Base-by-base conservation (phyloP, 768 basidiomycete genomes). In the Mycena galericulata region DNA sequence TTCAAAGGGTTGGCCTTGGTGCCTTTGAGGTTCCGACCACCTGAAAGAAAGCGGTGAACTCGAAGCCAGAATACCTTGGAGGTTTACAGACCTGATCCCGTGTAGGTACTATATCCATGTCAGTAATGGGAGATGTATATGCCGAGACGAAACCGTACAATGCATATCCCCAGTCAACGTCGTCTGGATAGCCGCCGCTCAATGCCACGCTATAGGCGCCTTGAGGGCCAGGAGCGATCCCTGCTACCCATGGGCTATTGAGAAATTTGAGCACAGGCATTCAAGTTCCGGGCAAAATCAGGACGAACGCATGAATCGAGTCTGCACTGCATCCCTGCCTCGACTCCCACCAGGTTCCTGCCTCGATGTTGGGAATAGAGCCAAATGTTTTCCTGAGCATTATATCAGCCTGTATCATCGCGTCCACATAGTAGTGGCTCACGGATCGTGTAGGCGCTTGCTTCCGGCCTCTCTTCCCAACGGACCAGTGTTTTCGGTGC, bases 161-260 rank as follows among this genome's bases (percentile, higher is more conserved):
- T 15, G 86, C 92, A 68, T 94, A 91, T 60, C 94, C 94, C 18
- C 89, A 76, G 69, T 96, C 94, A 20, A 95, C 86, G 71, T 95
- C 94, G 61, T 95, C 94, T 34, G 93, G 91, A 64, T 96, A 96
- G 2, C 94, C 96, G 14, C 96, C 96, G 43, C 93, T 95, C 4
- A 97, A 86, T 3, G 92, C 95, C 17, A 98, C 87, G 46, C 93
- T 95, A 71, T 92, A 93, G 2, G 94, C 92, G 2, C 96, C 96
- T 7, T 90, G 68, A 0, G 80, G 80, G 3, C 90, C 78, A 32
- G 86, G 87, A 11, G 90, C 83, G 47, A 98, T 97, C 0, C 96
- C 96, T 38, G 88, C 92, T 8, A 97, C 95, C 83, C 87, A 89
- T 0, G 95, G 95, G 2, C 93, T 96, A 70, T 0, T 30, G 24